Evolutionary conservation across 2,329 filamentous ascomycete genomes (phyloP), one percentile per base, ranked within the genome.

Genomic region (Diaporthe ampelina): DNA sequence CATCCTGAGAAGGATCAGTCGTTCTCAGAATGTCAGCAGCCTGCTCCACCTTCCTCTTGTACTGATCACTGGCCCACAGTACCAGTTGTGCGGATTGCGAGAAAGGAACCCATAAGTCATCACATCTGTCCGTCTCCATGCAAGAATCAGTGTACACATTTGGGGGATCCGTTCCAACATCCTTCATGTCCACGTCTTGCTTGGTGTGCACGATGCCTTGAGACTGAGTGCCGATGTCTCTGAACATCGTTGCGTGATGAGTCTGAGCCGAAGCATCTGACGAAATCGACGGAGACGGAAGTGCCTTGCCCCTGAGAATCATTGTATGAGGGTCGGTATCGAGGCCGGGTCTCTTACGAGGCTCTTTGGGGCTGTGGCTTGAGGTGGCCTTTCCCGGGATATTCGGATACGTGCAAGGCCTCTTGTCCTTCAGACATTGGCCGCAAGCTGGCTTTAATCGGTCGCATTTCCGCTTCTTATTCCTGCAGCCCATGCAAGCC

Each of bases 401-500:
- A 10, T 56, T 43, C 11, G 52, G 26, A 10, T 69, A 73, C 19
- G 48, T 48, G n/a, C 73, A 75, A 19, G 7, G 40, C 6, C 54
- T 40, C 29, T 54, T 37, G 9, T 32, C 61, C 8, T 59, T 58
- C 7, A 54, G 26, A 45, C 73, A 75, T 11, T 43, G 35, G n/a
- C 50, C 56, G 35, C 73, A 75, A n/a, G 32, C 59, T 17, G 73
- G 73, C 37, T 29, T 75, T 13, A 32, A 24, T 15, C 61, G 24
- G 37, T 54, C 37, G 21, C 73, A 75, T 21, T 17, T 54, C 5
- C 50, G 26, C 6, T 63, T 69, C 40, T 63, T 75, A 7, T n/a
- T 67, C 4, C 73, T 48, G 37, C 73, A 75, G 11, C 56, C 17
- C n/a, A 45, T 73, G 37, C 73, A 75, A 50, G 59, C 1, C 15